These are phyloP conservation scores for Tripterygium wilfordii DNA, from an alignment of 177 flowering plant genomes.

Conservation along the genomic window DNA sequence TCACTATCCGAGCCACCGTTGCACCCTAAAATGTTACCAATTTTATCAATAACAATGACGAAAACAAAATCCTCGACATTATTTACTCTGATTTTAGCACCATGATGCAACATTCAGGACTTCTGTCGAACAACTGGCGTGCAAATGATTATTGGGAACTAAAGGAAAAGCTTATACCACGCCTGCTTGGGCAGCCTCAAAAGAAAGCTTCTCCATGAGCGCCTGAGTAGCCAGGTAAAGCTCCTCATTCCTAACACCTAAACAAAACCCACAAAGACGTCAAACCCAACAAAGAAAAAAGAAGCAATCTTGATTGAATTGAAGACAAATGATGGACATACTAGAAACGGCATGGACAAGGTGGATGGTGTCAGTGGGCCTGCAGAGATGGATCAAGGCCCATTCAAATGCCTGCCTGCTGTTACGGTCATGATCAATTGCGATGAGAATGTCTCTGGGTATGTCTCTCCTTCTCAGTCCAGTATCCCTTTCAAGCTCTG, in stretches of 20 bases:
- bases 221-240: slow-evolving; percentile 51
- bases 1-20: slow-evolving; percentile 63
- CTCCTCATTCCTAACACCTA: slow-evolving; percentile 53
- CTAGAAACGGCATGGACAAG: slow-evolving; percentile 76
- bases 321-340: slow-evolving; percentile 3
- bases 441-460: slow-evolving; percentile 66
- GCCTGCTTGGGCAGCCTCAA: slow-evolving; percentile 70
- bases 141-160: no score
- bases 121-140: no score
- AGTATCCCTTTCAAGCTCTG: slow-evolving; percentile 60
- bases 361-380: slow-evolving; percentile 80
- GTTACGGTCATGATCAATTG: slow-evolving; percentile 92
- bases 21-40: slow-evolving; percentile 61
- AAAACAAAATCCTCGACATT: no score
- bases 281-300: slow-evolving; percentile 3
- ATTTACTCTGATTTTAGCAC: no score
- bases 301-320: not conserved
- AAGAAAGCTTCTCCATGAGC: slow-evolving; percentile 71
- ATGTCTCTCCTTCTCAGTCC: slow-evolving; percentile 74
- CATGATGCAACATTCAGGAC: no score
- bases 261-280: not conserved
- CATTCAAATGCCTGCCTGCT: slow-evolving; percentile 94
- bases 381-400: slow-evolving; percentile 72
- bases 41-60: no score
- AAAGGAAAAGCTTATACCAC: slow-evolving; percentile 44